These are phyloP conservation scores for Didymella exigua DNA, from an alignment of 2,329 filamentous ascomycete genomes.

Conservation along the genomic window DNA sequence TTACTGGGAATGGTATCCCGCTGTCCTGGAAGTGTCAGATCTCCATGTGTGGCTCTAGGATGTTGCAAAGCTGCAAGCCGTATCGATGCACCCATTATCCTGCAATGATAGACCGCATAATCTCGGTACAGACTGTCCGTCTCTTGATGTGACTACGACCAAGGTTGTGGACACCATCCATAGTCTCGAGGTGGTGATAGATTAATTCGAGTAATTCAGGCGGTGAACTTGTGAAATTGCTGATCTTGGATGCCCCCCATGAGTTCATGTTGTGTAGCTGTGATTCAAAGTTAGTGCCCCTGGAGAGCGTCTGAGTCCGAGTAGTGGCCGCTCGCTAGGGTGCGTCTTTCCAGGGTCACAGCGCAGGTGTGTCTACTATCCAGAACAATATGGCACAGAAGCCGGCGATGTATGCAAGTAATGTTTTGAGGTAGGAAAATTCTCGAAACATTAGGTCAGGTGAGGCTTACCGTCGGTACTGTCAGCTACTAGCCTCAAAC, in stretches of 20 bases:
- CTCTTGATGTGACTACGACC: slow-evolving; percentile 23
- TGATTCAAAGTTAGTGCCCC: neutral
- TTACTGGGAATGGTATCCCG: slow-evolving; percentile 1
- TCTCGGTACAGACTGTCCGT: slow-evolving; percentile 21
- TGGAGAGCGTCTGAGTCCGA: neutral
- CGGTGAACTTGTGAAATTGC: slow-evolving; percentile 21
- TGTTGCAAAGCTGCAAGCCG: slow-evolving; percentile 30
- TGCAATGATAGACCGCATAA: slow-evolving; percentile 29
- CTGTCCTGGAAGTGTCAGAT: slow-evolving; percentile 19
- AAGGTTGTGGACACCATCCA: slow-evolving; percentile 37
- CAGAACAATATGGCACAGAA: neutral
- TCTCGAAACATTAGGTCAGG: neutral
- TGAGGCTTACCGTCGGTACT: neutral
- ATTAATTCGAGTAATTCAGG: slow-evolving; percentile 27
- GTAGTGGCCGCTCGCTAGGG: neutral
- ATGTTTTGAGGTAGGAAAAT: neutral
- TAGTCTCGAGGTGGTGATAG: slow-evolving; percentile 26
- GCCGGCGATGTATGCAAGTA: neutral
- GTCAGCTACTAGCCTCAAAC: neutral
- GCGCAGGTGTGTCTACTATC: neutral
- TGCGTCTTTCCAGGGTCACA: neutral
- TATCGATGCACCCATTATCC: slow-evolving; percentile 25
- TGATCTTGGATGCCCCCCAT: neutral
- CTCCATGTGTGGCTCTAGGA: slow-evolving; percentile 24
- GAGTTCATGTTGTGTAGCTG: neutral